phyloP scores from a whole-genome alignment of 495 filamentous ascomycete species.

The Extremus antarcticus region DNA sequence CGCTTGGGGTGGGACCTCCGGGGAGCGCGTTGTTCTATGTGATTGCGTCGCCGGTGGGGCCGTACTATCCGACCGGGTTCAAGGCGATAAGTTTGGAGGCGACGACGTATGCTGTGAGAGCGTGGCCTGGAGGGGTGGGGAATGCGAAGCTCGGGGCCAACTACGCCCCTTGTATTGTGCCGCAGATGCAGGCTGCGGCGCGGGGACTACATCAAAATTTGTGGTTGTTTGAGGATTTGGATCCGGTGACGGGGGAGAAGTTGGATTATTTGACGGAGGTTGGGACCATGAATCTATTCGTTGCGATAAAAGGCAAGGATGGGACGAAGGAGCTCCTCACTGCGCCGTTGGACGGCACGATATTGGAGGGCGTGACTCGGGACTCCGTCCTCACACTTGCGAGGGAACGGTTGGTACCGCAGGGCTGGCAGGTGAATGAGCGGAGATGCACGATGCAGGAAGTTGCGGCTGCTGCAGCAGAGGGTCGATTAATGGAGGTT shows the following conservation, averaged over 20 bases:
- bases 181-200: constrained; percentile 79
- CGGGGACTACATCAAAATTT: constrained; percentile 95
- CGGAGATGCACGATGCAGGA: constrained; percentile 82
- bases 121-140: constrained; percentile 94
- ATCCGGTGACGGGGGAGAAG: constrained; percentile 70
- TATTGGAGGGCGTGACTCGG: constrained; percentile 85
- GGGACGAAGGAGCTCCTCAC: constrained; percentile 86
- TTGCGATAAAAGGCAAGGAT: constrained; percentile 64
- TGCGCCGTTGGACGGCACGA: constrained; percentile 91
- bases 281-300: constrained; percentile 97
- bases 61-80: constrained; percentile 96
- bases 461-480: constrained; percentile 62
- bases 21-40: constrained; percentile 84
- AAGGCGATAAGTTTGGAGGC: constrained; percentile 91
- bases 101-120: constrained; percentile 86
- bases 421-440: constrained; percentile 84
- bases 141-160: constrained; percentile 97
- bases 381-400: constrained; percentile 79
- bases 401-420: constrained; percentile 63
- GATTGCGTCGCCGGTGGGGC: constrained; percentile 92
- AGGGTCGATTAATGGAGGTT: constrained; percentile 80
- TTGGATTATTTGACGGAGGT: constrained; percentile 94
- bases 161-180: constrained; percentile 92
- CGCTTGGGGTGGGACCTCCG: constrained; percentile 81
- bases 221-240: constrained; percentile 90